Evolutionary conservation across 176 grass and related monocot genomes (phyloP).

Genomic region (Oryza longistaminata): DNA sequence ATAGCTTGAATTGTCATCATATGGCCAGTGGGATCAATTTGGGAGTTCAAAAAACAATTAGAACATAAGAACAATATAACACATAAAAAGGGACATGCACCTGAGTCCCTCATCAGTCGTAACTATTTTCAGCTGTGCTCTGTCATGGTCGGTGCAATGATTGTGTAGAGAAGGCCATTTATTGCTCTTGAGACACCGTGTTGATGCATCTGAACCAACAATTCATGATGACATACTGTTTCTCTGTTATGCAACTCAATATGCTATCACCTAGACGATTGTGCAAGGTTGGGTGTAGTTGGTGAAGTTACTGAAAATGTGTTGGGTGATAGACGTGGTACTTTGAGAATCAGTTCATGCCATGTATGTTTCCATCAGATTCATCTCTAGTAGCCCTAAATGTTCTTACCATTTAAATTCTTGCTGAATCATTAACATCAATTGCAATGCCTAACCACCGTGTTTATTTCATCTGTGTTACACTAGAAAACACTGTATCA

Average conservation of each 20-base stretch:
- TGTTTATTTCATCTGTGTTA: neutral
- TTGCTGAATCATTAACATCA: neutral
- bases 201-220: conserved; percentile 24
- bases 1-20: neutral
- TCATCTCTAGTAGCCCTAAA: conserved; percentile 7
- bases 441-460: neutral
- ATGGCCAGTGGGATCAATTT: neutral
- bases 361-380: neutral
- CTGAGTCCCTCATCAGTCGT: conserved; percentile 13
- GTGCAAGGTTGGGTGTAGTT: conserved; percentile 15
- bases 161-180: conserved; percentile 29
- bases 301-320: conserved; percentile 30
- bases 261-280: conserved; percentile 15
- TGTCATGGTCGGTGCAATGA: conserved; percentile 33
- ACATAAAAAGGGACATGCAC: neutral
- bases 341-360: conserved; percentile 2
- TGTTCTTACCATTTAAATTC: conserved; percentile 15
- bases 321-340: neutral
- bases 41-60: neutral
- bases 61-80: neutral
- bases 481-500: neutral
- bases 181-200: conserved; percentile 22
- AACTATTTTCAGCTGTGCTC: conserved; percentile 4
- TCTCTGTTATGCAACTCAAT: conserved; percentile 31
- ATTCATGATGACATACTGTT: conserved; percentile 22